phyloP scores from a whole-genome alignment of 2,329 filamentous ascomycete genomes.

The Parasarocladium wereldwijsianum region DNA sequence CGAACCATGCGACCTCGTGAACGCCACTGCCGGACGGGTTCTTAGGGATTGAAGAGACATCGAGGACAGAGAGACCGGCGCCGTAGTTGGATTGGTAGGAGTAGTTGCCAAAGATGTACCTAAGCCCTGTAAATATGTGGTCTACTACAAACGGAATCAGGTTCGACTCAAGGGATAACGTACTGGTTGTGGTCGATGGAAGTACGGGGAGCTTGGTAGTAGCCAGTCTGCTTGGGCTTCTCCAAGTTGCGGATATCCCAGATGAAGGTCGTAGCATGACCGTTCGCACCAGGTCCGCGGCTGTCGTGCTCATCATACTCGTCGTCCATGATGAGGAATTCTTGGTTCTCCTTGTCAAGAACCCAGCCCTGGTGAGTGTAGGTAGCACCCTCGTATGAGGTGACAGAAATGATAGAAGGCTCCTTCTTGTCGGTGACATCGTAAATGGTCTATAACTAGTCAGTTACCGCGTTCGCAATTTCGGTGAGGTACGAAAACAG shows the following conservation, averaged over 20 bases:
- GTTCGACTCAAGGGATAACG: slow-evolving; percentile 9
- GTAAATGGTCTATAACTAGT: slow-evolving; percentile 25
- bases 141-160: slow-evolving; percentile 1
- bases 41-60: slow-evolving; percentile 18
- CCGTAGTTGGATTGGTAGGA: slow-evolving; percentile 36
- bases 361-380: slow-evolving; percentile 47
- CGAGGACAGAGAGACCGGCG: slow-evolving; percentile 28
- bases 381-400: slow-evolving; percentile 37
- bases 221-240: slow-evolving; percentile 20
- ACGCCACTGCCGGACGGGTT: slow-evolving; percentile 29
- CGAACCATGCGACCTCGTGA: slow-evolving; percentile 33
- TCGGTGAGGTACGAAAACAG: neutral
- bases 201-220: slow-evolving; percentile 18
- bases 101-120: slow-evolving; percentile 26
- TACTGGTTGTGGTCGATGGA: slow-evolving; percentile 31
- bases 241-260: slow-evolving; percentile 27
- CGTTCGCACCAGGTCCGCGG: slow-evolving; percentile 16
- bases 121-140: slow-evolving; percentile 2
- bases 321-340: slow-evolving; percentile 35
- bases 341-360: slow-evolving; percentile 26
- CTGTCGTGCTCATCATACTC: slow-evolving; percentile 33
- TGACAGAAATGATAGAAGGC: slow-evolving; percentile 32
- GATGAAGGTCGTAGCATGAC: slow-evolving; percentile 22
- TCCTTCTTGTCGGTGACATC: slow-evolving; percentile 34
- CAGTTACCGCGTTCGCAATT: neutral